These are phyloP conservation scores for Pseudogymnoascus verrucosus DNA, from an alignment of 2,329 filamentous ascomycete genomes.

Conservation along the genomic window DNA sequence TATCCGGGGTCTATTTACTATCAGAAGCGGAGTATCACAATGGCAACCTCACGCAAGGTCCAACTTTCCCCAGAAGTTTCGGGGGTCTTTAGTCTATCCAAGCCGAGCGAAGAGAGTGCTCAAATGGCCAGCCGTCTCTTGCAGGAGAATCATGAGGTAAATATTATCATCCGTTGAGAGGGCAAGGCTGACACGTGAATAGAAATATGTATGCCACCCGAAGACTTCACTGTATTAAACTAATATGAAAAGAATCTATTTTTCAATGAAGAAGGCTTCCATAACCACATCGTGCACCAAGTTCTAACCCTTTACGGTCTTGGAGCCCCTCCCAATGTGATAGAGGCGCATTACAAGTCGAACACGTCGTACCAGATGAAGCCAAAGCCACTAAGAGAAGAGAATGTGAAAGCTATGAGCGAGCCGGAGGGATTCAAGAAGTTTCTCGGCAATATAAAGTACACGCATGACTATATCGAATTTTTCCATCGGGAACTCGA, in stretches of 20 bases:
- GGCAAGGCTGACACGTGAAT: conserved; percentile 9
- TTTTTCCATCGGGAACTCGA: conserved; percentile 74
- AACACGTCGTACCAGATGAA: conserved; percentile 62
- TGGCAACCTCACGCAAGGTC: conserved; percentile 34
- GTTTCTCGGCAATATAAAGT: conserved; percentile 53
- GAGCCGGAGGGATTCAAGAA: conserved; percentile 46
- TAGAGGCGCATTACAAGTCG: conserved; percentile 56
- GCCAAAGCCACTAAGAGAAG: conserved; percentile 37
- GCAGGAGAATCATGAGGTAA: conserved; percentile 63
- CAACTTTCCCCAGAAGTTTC: conserved; percentile 40
- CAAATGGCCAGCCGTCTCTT: conserved; percentile 57
- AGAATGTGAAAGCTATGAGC: conserved; percentile 39
- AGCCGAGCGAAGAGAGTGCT: conserved; percentile 51
- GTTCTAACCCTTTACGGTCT: conserved; percentile 70
- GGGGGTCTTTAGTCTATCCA: conserved; percentile 39
- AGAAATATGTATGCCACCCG: conserved; percentile 15
- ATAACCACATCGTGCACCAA: conserved; percentile 79
- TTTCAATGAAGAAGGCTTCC: conserved; percentile 68
- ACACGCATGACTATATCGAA: conserved; percentile 66
- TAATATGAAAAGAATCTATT: conserved; percentile 68
- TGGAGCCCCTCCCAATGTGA: conserved; percentile 50
- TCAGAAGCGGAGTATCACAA: conserved; percentile 10
- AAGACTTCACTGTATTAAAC: conserved; percentile 31
- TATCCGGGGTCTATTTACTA: background rate
- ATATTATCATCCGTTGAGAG: conserved; percentile 6